Evolutionary conservation across 2,329 filamentous ascomycete species (phyloP), one percentile per base, ranked within the genome.

Genomic region (Fusarium xyrophilum): DNA sequence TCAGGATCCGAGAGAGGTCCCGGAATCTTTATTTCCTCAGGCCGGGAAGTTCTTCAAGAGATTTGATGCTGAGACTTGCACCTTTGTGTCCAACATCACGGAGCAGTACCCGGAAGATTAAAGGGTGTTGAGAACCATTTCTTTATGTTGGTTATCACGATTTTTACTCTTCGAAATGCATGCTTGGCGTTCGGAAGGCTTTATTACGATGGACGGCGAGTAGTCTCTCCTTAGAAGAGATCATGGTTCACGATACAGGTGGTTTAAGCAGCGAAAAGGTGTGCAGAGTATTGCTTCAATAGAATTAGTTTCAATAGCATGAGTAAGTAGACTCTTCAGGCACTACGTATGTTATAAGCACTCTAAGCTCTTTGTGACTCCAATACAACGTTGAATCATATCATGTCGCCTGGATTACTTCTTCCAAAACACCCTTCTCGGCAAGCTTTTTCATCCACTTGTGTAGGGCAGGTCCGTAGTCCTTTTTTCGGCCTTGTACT

Each of bases 71-170:
- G 81, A 81, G 35, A 83, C 79, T 1, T 88, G 88, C 69, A 83
- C 80, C 7, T 99, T 98, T 80, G 85, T 97, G 33, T 97, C 93
- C 72, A 98, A 97, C 77, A 75, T 86, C 33, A 79, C 80, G 71
- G 92, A 96, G 72, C 89, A 94, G 74, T 97, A 93, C 78, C 95
- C 95, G 1, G 91, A 97, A 75, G 93, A 96, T 79, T 97, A 68
- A 75, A 47, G 42, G 28, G 21, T n/a, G 30, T 32, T 19, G 12
- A 47, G 19, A 36, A 40, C n/a, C 21, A 46, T 23, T 42, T 32
- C 28, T 46, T 50, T 42, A 35, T 52, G n/a, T 33, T 21, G 32
- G 35, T 11, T 38, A 27, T 38, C 19, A n/a, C 43, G 28, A 35
- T 36, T 43, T 36, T 43, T 36, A 28, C n/a, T 56, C 36, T 46